Conservation (phyloP, 495 filamentous ascomycete species). For the Thermochaetoides thermophila region DNA sequence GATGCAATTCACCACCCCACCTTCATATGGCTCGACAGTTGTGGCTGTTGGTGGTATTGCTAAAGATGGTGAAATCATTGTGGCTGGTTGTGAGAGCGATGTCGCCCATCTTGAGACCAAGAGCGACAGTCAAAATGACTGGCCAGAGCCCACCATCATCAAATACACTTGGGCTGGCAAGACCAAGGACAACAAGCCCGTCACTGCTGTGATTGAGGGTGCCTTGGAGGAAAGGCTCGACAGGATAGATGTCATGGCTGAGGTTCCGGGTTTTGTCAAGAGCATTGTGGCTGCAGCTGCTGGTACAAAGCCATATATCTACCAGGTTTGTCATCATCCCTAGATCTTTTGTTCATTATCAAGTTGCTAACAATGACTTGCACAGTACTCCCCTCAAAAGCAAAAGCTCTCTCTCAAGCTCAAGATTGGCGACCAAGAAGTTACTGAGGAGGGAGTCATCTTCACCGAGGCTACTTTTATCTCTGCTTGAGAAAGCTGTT, state of each 20-base stretch:
- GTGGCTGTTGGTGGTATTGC: conserved; percentile 74
- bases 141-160: conserved; percentile 69
- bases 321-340: conserved; percentile 50
- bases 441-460: conserved; percentile 57
- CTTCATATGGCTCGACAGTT: conserved; percentile 77
- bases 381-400: conserved; percentile 50
- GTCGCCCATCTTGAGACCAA: conserved; percentile 52
- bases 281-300: conserved; percentile 71
- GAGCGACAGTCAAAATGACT: conserved; percentile 63
- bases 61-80: conserved; percentile 66
- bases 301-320: conserved; percentile 93
- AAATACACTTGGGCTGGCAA: conserved; percentile 69
- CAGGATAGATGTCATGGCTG: conserved; percentile 88
- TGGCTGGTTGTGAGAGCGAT: conserved; percentile 46
- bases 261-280: conserved; percentile 92
- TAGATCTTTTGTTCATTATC: neutral
- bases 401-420: conserved; percentile 53
- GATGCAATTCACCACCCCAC: conserved; percentile 96
- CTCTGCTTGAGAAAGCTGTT: too few species aligned
- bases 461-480: conserved; percentile 91
- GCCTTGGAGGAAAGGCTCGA: conserved; percentile 57
- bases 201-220: conserved; percentile 54
- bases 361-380: conserved; percentile 9
- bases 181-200: conserved; percentile 56
- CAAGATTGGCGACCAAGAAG: conserved; percentile 65